Evolutionary conservation across 1,139 yeast genomes (phyloP), one percentile per base, ranked within the genome.

Genomic region (Nadsonia starkeyi-henricii): DNA sequence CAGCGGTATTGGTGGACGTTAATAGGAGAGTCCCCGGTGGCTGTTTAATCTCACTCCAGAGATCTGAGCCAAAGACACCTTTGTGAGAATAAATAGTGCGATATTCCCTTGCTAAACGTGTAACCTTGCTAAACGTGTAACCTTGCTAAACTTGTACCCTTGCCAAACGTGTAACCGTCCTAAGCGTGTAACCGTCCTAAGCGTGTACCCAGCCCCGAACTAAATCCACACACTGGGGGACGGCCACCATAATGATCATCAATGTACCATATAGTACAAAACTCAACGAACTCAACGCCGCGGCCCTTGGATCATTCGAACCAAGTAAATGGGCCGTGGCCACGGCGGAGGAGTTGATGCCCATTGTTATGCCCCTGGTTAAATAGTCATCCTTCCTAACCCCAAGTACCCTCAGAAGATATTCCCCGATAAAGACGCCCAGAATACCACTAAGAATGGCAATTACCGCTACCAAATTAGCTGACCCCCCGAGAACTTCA

Each of bases 331-430:
- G 83, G 0, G 91, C 91, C 2, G 93, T 81, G 1, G 88, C 86
- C 47, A 84, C 81, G 1, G 94, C 94, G 4, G 89, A 85, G 57
- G 89, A 81, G 58, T 81, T 81, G 47, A 82, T 74, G 1, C 94
- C 94, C 48, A 83, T 65, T 0, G 85, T 78, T 17, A 83, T 77
- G 1, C 94, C 94, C 53, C 89, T 65, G 0, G 89, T 80, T 5
- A 84, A 80, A 58, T 75, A 84, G 60, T 84, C 93, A 57, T 76
- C 75, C 36, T 73, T 71, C 3, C 78, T 70, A 2, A 84, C 72
- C 44, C 80, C 61, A 42, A 83, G 55, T 12, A 55, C 54, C 44
- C 56, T 53, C 58, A 75, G 60, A 49, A 72, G 64, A 59, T 60
- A 73, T 50, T 78, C 84, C 8, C 91, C 89, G 37, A 79, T 66